phyloP scores from a whole-genome alignment of 345 rosid genomes.

The Lepidium africanum region DNA sequence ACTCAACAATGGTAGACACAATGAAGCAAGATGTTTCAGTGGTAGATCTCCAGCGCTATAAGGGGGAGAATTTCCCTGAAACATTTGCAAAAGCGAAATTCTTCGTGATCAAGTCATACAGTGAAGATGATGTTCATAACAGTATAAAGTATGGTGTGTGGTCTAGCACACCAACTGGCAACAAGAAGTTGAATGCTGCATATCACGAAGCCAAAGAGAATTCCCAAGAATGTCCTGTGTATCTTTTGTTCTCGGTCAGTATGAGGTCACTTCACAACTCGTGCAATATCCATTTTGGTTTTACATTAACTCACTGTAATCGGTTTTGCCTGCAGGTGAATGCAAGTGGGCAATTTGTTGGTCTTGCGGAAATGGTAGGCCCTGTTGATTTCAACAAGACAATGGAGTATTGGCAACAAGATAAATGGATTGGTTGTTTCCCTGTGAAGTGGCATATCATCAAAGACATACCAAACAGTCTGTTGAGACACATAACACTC shows the following conservation, averaged over 20 bases:
- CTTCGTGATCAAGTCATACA: conserved; percentile 70
- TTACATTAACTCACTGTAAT: not conserved
- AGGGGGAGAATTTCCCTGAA: conserved; percentile 47
- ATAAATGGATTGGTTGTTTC: conserved; percentile 80
- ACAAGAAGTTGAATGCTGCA: conserved; percentile 69
- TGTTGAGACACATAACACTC: conserved; percentile 55
- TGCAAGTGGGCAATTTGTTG: conserved; percentile 82
- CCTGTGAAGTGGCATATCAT: conserved; percentile 76
- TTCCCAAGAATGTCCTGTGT: conserved; percentile 47
- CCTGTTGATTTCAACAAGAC: conserved; percentile 64
- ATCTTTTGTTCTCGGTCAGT: conserved; percentile 74
- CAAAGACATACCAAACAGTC: conserved; percentile 71
- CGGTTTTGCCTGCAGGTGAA: conserved; percentile 50
- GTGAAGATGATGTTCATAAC: conserved; percentile 85
- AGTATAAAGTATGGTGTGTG: conserved; percentile 68
- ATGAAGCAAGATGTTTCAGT: conserved; percentile 27
- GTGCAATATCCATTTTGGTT: not conserved
- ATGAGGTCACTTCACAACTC: not conserved
- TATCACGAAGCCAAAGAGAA: conserved; percentile 48
- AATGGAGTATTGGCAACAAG: conserved; percentile 77
- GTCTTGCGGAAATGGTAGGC: conserved; percentile 72
- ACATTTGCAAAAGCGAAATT: conserved; percentile 49
- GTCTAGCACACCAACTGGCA: conserved; percentile 74
- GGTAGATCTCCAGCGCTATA: conserved; percentile 39
- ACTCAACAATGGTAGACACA: conserved; percentile 18